These are phyloP conservation scores for Pholiota microspora DNA, from an alignment of 768 basidiomycete genomes.

Conservation along the genomic window DNA sequence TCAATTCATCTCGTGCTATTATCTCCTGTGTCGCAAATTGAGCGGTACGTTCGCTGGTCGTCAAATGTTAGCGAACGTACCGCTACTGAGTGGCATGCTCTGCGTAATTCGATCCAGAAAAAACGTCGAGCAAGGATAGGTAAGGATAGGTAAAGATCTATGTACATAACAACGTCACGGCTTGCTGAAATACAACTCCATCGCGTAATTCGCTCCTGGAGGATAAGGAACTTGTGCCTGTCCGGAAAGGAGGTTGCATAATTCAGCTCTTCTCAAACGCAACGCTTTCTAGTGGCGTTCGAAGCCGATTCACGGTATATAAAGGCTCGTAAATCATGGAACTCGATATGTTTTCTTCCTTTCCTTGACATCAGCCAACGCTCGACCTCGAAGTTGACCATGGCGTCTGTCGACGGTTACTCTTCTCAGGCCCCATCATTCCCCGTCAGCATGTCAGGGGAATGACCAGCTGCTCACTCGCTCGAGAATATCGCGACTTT, in stretches of 20 bases:
- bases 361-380: neutral
- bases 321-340: slow-evolving; percentile 5
- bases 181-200: neutral
- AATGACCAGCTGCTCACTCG: slow-evolving; percentile 1
- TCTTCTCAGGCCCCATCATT: slow-evolving; percentile 19
- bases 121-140: neutral
- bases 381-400: neutral
- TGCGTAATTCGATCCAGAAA: neutral
- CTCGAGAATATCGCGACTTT: slow-evolving; percentile 3
- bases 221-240: slow-evolving; percentile 5
- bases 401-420: slow-evolving; percentile 10
- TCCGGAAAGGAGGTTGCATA: neutral
- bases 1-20: neutral
- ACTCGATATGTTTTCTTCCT: slow-evolving; percentile 1
- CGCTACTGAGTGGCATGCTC: too few species aligned
- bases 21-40: neutral
- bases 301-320: slow-evolving; percentile 11
- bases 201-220: slow-evolving; percentile 6
- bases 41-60: neutral
- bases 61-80: too few species aligned
- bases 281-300: slow-evolving; percentile 17
- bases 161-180: neutral
- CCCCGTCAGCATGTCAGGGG: slow-evolving; percentile 21
- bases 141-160: neutral
- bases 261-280: slow-evolving; percentile 2